Evolutionary conservation across 23 red algal genomes (phyloP), one percentile per base, ranked within the genome.

Genomic region (Gracilaria domingensis): DNA sequence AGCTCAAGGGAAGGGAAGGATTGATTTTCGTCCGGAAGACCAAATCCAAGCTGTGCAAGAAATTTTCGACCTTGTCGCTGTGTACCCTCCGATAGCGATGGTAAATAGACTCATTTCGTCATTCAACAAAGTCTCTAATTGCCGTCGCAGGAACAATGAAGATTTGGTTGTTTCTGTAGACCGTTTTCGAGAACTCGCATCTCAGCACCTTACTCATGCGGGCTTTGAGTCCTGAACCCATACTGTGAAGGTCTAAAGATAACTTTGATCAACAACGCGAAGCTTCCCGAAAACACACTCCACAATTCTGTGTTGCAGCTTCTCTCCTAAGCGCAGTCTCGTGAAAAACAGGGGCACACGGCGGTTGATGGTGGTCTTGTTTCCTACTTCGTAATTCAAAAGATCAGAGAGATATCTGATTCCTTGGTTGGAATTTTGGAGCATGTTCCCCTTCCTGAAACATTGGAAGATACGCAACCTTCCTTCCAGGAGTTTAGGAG

Each of bases 221-320:
- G 28, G 28, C 6, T 64, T 64, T 9, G 59, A 64, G 28, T 64
- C 59, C 32, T 64, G 24, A 24, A 64, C 25, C 12, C 59, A 64
- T 13, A 64, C 8, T 2, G 59, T n/a, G n/a, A 64, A 30, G 28
- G 6, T 18, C 12, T 64, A 24, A 12, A 2, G 2, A 64, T 64
- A 4, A 32, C 59, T 30, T 30, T 64, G 59, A 64, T 64, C 0
- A 64, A 28, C 59, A 64, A 64, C 6, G 59, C 59, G 2, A 32
- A 26, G 37, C 65, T 67, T 35, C 7, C 60, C n/a, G 42, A 55
- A 0, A 53, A 62, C 45, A 45, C 14, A 12, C 20, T 89, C 7
- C 64, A 66, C 23, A 89, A 89, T 33, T 28, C 70, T 0, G 75
- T 55, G 0, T 1, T 83, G 55, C 53, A 83, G 30, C 80, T 83